Evolutionary conservation across 805 yeast genomes (phyloP).

Genomic region (Saccharomycopsis babjevae): DNA sequence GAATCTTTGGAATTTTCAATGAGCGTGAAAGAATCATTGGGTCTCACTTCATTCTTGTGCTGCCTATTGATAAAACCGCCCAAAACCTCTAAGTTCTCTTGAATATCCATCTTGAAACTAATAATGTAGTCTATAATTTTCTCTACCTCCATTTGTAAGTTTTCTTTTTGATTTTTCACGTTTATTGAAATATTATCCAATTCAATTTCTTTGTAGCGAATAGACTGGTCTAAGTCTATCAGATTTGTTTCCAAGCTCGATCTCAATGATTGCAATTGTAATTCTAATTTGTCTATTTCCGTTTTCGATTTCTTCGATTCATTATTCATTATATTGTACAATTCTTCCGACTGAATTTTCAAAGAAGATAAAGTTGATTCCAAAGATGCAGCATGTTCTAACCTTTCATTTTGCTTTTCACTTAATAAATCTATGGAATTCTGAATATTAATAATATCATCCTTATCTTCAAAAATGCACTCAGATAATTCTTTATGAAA

Average conservation of each 20-base stretch:
- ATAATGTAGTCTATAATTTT: conserved; percentile 50
- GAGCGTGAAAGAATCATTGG: background rate
- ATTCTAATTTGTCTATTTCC: conserved; percentile 56
- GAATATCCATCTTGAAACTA: conserved; percentile 57
- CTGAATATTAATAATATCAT: conserved; percentile 46
- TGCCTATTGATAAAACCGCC: conserved; percentile 19
- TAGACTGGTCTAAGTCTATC: conserved; percentile 34
- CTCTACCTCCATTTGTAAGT: conserved; percentile 43
- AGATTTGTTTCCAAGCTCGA: conserved; percentile 39
- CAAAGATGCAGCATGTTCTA: conserved; percentile 44
- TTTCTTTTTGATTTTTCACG: conserved; percentile 37
- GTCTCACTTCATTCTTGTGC: background rate
- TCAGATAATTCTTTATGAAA: conserved; percentile 28
- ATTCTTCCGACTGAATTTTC: conserved; percentile 45
- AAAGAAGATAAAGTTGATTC: conserved; percentile 45
- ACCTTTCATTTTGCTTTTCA: conserved; percentile 46
- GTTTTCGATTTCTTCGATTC: conserved; percentile 44
- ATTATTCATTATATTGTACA: conserved; percentile 43
- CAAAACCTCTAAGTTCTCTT: conserved; percentile 50
- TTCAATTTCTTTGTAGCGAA: conserved; percentile 40
- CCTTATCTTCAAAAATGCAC: conserved; percentile 41
- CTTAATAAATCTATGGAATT: conserved; percentile 47
- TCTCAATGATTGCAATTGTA: conserved; percentile 43
- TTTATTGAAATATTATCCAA: conserved; percentile 39
- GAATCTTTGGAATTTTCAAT: background rate